Evolutionary conservation across 495 filamentous ascomycete genomes (phyloP), one percentile per base, ranked within the genome.

Genomic region (Aeminium ludgeri): DNA sequence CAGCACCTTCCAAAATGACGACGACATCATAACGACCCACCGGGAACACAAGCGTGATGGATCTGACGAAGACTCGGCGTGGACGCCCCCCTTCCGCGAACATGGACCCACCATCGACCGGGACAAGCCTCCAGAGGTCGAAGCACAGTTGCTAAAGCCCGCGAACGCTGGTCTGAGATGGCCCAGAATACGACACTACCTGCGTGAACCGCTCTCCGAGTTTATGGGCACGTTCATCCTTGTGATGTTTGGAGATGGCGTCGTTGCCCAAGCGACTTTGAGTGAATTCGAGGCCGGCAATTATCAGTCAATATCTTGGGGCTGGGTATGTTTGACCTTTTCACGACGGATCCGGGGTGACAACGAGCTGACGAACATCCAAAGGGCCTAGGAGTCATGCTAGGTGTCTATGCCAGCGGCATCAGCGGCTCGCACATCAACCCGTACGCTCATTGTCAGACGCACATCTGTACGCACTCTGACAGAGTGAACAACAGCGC

Each of bases 161-260:
- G 35, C 30, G 12, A 48, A 58, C 29, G 53, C 60, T 28, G 53
- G 57, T 4, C 52, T 68, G 1, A 49, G 59, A 12, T 73, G 70
- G 72, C 66, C 57, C 43, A 56, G 55, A 19, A 56, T 72, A 15
- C 57, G 70, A 13, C 56, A 56, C 2, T 44, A 54, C 8, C 46
- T 68, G n/a, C 59, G 65, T 35, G 72, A 76, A 36, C 71, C 70
- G 0, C 65, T 76, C 35, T 67, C 73, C 0, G 76, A 80, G 38
- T 77, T 79, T 58, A 68, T 73, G 36, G 76, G 76, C 1, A 72
- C 67, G 0, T 68, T 77, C 63, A 71, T 76, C 15, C 36, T 78
- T 43, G 60, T 79, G 38, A 55, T 79, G 17, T 79, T 79, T 54
- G 76, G 76, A 20, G 63, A 78, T 45, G 76, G 48, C 1, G 62